Conservation (phyloP, 1,284 basidiomycete species). For the Rhodotorula glutinis region DNA sequence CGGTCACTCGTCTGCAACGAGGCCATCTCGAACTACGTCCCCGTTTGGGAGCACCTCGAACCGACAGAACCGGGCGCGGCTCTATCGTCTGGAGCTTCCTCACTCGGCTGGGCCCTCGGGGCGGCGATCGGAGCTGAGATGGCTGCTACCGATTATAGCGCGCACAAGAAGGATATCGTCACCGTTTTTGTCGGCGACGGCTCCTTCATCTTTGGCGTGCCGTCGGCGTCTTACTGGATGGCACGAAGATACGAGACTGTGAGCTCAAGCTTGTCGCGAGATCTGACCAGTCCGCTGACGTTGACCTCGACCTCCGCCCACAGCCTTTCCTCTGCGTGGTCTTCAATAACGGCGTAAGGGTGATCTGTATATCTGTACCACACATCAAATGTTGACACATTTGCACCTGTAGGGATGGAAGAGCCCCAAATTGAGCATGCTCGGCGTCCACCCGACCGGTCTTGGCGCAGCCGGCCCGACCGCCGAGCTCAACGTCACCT, state of each 20-base stretch:
- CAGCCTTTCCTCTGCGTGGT: slow-evolving; percentile 68
- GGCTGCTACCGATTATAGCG: slow-evolving; percentile 48
- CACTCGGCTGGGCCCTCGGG: slow-evolving; percentile 64
- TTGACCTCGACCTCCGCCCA: background rate
- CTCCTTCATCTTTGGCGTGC: slow-evolving; percentile 63
- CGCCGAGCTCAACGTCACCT: slow-evolving; percentile 59
- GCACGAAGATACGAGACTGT: slow-evolving; percentile 64
- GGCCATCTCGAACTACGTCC: slow-evolving; percentile 57
- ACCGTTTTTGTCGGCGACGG: slow-evolving; percentile 65
- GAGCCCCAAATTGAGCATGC: slow-evolving; percentile 63
- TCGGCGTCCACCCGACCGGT: slow-evolving; percentile 62
- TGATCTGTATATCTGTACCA: too few relatives aligned
- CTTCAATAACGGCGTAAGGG: slow-evolving; percentile 61
- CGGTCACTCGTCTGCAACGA: slow-evolving; percentile 61
- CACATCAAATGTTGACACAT: too few relatives aligned
- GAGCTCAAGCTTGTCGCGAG: slow-evolving; percentile 37
- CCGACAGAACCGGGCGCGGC: slow-evolving; percentile 7
- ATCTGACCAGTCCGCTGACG: background rate
- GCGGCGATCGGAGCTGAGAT: slow-evolving; percentile 61
- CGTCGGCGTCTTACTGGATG: slow-evolving; percentile 66
- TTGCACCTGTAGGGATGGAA: slow-evolving; percentile 43
- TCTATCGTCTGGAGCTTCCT: slow-evolving; percentile 57
- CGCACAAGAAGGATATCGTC: slow-evolving; percentile 54
- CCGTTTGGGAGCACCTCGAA: slow-evolving; percentile 28
- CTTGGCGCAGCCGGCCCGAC: slow-evolving; percentile 56